Evolutionary conservation across 257 asterid species (phyloP).

Genomic region (Vinca minor): DNA sequence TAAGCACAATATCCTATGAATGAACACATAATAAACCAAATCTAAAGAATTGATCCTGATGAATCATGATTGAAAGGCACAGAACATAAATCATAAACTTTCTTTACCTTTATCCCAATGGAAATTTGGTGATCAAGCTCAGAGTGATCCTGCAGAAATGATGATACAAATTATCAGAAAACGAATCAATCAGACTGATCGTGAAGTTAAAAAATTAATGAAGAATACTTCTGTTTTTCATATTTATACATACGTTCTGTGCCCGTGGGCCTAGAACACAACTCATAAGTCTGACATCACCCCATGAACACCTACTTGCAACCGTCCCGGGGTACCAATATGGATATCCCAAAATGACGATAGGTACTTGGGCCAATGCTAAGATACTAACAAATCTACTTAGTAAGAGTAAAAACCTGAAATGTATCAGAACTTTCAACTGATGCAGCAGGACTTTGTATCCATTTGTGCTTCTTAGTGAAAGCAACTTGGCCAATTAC

Average conservation of each 20-base stretch:
- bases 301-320: no score
- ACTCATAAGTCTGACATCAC: no score
- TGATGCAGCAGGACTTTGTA: conserved; percentile 42
- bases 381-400: neutral
- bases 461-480: conserved; percentile 48
- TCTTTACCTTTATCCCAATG: conserved; percentile 64
- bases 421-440: conserved; percentile 30
- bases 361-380: neutral
- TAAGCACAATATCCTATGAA: no score
- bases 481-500: conserved; percentile 69
- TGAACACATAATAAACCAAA: neutral
- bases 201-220: neutral
- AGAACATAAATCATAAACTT: neutral
- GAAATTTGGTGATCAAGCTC: conserved; percentile 51
- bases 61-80: neutral
- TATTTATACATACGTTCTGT: no score
- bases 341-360: no score
- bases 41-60: neutral
- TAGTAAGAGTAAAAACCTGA: conserved; percentile 35
- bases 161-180: conserved; percentile 5
- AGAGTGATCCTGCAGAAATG: conserved; percentile 49
- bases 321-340: no score
- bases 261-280: no score
- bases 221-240: no score
- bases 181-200: neutral